Base-by-base conservation (phyloP, 1,284 basidiomycete genomes). In the Rugosomyces carneus region DNA sequence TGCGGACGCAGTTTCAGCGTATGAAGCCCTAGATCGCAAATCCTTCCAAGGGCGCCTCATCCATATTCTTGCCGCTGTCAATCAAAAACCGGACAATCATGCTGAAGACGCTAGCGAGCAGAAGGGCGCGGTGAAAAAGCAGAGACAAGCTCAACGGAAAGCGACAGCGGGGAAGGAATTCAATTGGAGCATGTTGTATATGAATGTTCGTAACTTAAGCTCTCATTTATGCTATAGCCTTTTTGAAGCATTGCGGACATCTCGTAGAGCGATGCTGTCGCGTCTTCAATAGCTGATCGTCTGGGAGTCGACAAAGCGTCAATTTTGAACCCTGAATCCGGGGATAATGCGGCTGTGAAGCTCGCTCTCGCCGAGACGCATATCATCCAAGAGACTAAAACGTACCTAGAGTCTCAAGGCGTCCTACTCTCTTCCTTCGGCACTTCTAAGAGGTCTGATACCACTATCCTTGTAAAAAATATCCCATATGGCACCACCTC, bases 331-430 rank as follows among this genome's bases (percentile, higher is more conserved):
- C 78, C 84, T 0, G 85, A 87, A 51, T 76, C 77, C 0, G 65
- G 64, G 1, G 78, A 78, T 44, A 84, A 82, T 49, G 80, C 87
- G 0, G 94, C 94, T 0, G 93, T 98, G 46, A 95, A 93, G 60
- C 81, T 98, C 19, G 95, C 95, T 0, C 73, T 99, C 13, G 95
- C 95, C 0, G 95, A 99, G 68, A 97, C 95, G 11, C 88, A 94
- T 54, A 84, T 98, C 60, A 94, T 99, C 45, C 82, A 90, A 53
- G 95, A 98, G 64, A 98, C 94, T 0, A 96, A 95, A 60, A 70
- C 84, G 1, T 97, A 87, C 66, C 83, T 92, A 23, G 87, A 91
- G 58, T 78, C 72, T 19, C 81, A 83, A 53, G 86, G 85, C 19
- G 78, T 87, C 48, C 61, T 80, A 16, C 64, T 87, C 5, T 72